Conservation (phyloP, 345 rosid species). For the Aethionema arabicum region DNA sequence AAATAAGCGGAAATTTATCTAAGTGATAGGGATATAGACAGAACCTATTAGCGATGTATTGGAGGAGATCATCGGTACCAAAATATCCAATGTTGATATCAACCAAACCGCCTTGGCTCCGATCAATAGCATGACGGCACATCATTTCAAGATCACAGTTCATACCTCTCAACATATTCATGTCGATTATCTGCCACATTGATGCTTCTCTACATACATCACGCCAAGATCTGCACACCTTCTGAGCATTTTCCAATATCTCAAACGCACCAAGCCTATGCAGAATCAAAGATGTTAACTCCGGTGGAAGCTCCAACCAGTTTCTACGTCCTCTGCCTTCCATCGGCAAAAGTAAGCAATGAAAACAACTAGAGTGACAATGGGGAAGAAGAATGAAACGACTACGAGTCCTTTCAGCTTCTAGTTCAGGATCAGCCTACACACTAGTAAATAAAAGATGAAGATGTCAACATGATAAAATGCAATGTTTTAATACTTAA, state of each 20-base stretch:
- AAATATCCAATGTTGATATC: slow-evolving; percentile 43
- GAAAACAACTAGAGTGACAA: not conserved
- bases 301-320: slow-evolving; percentile 60
- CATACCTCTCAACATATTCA: slow-evolving; percentile 17
- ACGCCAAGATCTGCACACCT: slow-evolving; percentile 61
- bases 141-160: slow-evolving; percentile 27
- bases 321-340: slow-evolving; percentile 17
- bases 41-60: slow-evolving; percentile 47
- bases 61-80: slow-evolving; percentile 47
- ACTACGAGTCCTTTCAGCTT: too few relatives aligned
- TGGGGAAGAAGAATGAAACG: slow-evolving; percentile 11
- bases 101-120: slow-evolving; percentile 49
- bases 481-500: not conserved
- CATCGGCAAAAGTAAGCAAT: not conserved
- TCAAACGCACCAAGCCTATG: slow-evolving; percentile 42
- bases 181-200: slow-evolving; percentile 51
- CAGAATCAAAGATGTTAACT: slow-evolving; percentile 47
- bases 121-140: slow-evolving; percentile 54
- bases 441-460: slow-evolving; percentile 10
- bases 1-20: too few relatives aligned
- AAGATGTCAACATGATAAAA: not conserved
- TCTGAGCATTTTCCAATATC: slow-evolving; percentile 43
- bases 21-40: too few relatives aligned
- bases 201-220: slow-evolving; percentile 47
- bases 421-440: slow-evolving; percentile 95